phyloP scores from a whole-genome alignment of 169 alveolate genomes.

The Eimeria necatrix region DNA sequence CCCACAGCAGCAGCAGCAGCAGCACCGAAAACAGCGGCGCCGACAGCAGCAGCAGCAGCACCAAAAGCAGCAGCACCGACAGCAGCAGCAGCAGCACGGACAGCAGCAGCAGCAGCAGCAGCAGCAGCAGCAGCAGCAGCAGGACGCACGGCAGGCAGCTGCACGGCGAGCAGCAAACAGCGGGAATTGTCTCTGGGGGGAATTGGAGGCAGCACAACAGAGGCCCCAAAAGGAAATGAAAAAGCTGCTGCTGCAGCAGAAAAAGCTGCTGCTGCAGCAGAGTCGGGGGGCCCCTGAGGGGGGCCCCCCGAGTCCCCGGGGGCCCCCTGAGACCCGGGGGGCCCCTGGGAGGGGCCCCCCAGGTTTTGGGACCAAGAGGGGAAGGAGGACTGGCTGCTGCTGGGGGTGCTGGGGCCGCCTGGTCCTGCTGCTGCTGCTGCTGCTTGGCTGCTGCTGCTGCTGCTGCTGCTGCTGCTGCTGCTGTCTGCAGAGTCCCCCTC shows the following conservation, averaged over 20 bases:
- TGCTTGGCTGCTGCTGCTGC: slow-evolving; percentile 32
- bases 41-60: slow-evolving; percentile 31
- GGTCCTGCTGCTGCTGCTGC: slow-evolving; percentile 36
- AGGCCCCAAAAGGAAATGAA: background rate
- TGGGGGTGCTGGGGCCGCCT: background rate
- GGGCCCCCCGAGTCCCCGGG: background rate
- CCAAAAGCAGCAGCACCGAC: background rate
- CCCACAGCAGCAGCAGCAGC: slow-evolving; percentile 23
- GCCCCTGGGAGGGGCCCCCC: slow-evolving; percentile 2
- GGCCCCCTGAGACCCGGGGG: slow-evolving; percentile 4
- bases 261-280: background rate
- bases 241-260: background rate
- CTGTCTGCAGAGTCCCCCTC: slow-evolving; percentile 19
- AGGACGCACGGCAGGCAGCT: slow-evolving; percentile 12
- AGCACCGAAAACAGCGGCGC: background rate
- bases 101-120: slow-evolving; percentile 64
- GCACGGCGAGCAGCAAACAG: slow-evolving; percentile 31
- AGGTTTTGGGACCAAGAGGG: slow-evolving; percentile 1
- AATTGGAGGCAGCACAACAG: slow-evolving; percentile 9
- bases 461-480: background rate
- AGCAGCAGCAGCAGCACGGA: background rate
- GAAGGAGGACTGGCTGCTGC: slow-evolving; percentile 21
- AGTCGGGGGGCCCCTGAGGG: background rate
- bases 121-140: slow-evolving; percentile 32
- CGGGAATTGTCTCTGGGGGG: slow-evolving; percentile 20